These are phyloP conservation scores for Penicillium nucicola DNA, from an alignment of 495 filamentous ascomycete genomes.

Conservation along the genomic window DNA sequence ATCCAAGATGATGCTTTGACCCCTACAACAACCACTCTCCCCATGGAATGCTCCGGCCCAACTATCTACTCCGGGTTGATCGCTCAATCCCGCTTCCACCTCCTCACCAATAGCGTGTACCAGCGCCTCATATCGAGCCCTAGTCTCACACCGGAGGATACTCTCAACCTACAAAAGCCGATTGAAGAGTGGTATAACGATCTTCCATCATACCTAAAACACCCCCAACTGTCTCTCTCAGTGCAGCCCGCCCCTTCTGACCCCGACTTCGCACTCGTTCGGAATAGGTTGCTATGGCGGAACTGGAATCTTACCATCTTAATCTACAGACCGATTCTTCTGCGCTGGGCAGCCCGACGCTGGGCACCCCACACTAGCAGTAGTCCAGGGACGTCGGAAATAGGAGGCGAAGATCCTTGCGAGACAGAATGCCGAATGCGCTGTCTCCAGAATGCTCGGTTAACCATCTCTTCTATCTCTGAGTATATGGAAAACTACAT, in stretches of 20 bases:
- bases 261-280: slow-evolving; percentile 37
- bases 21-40: slow-evolving; percentile 38
- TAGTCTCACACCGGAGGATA: slow-evolving; percentile 44
- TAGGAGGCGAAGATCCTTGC: slow-evolving; percentile 36
- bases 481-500: slow-evolving; percentile 42
- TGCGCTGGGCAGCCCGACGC: slow-evolving; percentile 45
- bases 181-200: slow-evolving; percentile 47
- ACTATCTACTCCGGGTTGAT: slow-evolving; percentile 50
- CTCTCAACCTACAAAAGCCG: slow-evolving; percentile 40
- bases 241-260: slow-evolving; percentile 22
- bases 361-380: slow-evolving; percentile 32
- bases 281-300: slow-evolving; percentile 45
- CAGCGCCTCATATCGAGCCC: slow-evolving; percentile 51
- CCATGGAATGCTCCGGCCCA: slow-evolving; percentile 38
- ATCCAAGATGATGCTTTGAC: slow-evolving; percentile 48
- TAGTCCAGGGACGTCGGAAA: slow-evolving; percentile 22
- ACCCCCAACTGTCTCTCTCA: slow-evolving; percentile 22
- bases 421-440: slow-evolving; percentile 40
- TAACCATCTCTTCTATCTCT: slow-evolving; percentile 44
- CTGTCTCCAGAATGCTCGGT: slow-evolving; percentile 42
- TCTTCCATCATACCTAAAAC: slow-evolving; percentile 45
- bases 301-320: slow-evolving; percentile 52
- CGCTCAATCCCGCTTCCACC: slow-evolving; percentile 47
- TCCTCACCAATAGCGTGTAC: slow-evolving; percentile 49
- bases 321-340: slow-evolving; percentile 50